phyloP scores from a whole-genome alignment of 2,329 filamentous ascomycete genomes.

The Didymellaceae sp. region DNA sequence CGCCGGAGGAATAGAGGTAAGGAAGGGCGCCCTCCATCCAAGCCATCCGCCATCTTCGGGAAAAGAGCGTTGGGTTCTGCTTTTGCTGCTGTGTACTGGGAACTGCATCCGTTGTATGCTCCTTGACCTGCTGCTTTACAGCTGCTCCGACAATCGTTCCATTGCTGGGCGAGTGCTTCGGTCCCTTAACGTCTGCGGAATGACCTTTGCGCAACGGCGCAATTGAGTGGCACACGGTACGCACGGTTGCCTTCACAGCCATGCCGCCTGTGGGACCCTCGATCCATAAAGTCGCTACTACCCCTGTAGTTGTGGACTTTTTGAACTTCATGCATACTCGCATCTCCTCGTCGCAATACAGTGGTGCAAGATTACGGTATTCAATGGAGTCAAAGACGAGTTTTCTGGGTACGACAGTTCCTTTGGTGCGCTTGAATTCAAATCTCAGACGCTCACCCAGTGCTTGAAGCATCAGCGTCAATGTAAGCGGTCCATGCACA shows the following conservation, averaged over 20 bases:
- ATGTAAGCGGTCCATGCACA: conserved; percentile 84
- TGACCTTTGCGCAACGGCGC: background rate
- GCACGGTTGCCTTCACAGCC: conserved; percentile 53
- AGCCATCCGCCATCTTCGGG: too few species aligned
- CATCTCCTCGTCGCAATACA: conserved; percentile 77
- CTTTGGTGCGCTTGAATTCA: conserved; percentile 28
- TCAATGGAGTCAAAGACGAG: conserved; percentile 69
- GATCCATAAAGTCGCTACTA: conserved; percentile 49
- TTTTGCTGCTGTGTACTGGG: too few species aligned
- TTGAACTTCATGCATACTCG: conserved; percentile 69
- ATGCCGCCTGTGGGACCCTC: conserved; percentile 51
- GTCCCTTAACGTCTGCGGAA: background rate
- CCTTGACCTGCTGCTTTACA: too few species aligned
- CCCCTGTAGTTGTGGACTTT: conserved; percentile 26
- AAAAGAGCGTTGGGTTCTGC: too few species aligned
- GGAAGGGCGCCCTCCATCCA: too few species aligned
- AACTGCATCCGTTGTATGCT: too few species aligned
- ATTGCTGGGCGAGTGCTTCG: too few species aligned
- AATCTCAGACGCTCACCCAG: conserved; percentile 51
- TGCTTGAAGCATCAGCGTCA: conserved; percentile 76
- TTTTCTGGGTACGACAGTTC: too few species aligned
- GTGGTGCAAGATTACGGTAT: conserved; percentile 81
- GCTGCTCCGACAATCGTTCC: too few species aligned
- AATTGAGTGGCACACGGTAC: conserved; percentile 15
- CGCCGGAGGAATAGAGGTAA: too few species aligned